These are phyloP conservation scores for Nigrospora oryzae DNA, from an alignment of 2,329 filamentous ascomycete species.

Conservation along the genomic window DNA sequence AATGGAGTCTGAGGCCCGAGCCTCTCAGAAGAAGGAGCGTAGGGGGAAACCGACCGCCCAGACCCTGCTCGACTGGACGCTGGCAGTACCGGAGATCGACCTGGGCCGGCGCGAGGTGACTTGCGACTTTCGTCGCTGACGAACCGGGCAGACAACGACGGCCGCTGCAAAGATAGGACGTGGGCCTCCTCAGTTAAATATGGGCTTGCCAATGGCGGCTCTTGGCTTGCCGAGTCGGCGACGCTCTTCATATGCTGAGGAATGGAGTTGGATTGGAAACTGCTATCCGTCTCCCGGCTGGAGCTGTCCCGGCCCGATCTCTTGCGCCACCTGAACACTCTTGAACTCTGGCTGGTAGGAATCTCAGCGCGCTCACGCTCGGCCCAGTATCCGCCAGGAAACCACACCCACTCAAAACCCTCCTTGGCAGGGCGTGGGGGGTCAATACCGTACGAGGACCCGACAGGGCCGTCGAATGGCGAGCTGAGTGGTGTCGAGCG, in stretches of 20 bases:
- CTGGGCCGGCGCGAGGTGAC: too few relatives aligned
- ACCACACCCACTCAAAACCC: constrained; percentile 56
- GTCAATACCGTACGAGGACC: constrained; percentile 26
- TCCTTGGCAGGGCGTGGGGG: constrained; percentile 46
- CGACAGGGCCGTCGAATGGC: constrained; percentile 5
- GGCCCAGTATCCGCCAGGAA: constrained; percentile 55
- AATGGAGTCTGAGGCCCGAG: too few relatives aligned
- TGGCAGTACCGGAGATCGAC: too few relatives aligned
- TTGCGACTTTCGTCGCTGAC: too few relatives aligned
- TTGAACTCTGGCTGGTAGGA: constrained; percentile 16
- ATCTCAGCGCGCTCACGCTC: constrained; percentile 34
- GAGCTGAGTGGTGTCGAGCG: constrained; percentile 1
- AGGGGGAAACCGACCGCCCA: too few relatives aligned
- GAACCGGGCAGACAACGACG: constrained; percentile 2
- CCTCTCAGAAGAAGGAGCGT: too few relatives aligned
- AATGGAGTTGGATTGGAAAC: neutral
- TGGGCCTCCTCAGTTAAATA: constrained; percentile 39
- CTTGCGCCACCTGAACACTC: constrained; percentile 31
- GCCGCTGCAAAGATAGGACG: constrained; percentile 35
- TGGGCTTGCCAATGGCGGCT: constrained; percentile 14
- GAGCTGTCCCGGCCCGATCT: constrained; percentile 20
- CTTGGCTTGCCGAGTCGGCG: neutral
- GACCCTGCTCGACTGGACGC: too few relatives aligned
- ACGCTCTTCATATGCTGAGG: constrained; percentile 7
- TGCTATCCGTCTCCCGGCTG: constrained; percentile 8